These are phyloP conservation scores for Rubia tinctorum DNA, from an alignment of 305 asterid species.

Conservation along the genomic window DNA sequence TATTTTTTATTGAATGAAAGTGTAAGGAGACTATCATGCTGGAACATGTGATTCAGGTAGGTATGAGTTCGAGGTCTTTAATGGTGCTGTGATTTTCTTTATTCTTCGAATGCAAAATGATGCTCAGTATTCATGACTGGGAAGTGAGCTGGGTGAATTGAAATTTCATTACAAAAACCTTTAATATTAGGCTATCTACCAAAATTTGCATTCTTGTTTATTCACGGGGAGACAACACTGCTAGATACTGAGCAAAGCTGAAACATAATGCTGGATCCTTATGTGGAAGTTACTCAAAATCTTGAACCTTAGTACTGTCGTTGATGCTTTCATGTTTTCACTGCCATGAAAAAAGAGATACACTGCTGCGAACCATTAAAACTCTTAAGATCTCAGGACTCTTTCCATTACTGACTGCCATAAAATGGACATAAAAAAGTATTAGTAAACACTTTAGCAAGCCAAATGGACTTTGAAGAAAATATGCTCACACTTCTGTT, in stretches of 20 bases:
- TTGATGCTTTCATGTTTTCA: background rate
- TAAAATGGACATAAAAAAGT: background rate
- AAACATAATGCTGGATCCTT: too few relatives aligned
- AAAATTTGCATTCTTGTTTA: background rate
- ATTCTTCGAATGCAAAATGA: background rate
- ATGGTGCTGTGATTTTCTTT: too few relatives aligned
- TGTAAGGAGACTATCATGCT: too few relatives aligned
- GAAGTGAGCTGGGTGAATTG: background rate
- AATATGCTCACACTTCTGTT: background rate
- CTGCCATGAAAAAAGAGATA: background rate
- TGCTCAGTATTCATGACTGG: background rate
- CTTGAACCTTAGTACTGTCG: background rate
- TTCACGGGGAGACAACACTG: background rate
- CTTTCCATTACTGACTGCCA: background rate
- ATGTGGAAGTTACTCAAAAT: too few relatives aligned
- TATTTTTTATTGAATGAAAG: too few relatives aligned
- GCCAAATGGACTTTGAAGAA: background rate
- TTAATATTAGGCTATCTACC: background rate
- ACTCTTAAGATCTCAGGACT: background rate
- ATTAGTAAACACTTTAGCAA: background rate
- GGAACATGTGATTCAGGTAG: too few relatives aligned
- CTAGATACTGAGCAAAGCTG: background rate
- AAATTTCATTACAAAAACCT: background rate
- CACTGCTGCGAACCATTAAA: background rate
- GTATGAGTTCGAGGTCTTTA: too few relatives aligned